Base-by-base conservation (phyloP, 2,329 filamentous ascomycete genomes). In the Pseudocercospora vitis region DNA sequence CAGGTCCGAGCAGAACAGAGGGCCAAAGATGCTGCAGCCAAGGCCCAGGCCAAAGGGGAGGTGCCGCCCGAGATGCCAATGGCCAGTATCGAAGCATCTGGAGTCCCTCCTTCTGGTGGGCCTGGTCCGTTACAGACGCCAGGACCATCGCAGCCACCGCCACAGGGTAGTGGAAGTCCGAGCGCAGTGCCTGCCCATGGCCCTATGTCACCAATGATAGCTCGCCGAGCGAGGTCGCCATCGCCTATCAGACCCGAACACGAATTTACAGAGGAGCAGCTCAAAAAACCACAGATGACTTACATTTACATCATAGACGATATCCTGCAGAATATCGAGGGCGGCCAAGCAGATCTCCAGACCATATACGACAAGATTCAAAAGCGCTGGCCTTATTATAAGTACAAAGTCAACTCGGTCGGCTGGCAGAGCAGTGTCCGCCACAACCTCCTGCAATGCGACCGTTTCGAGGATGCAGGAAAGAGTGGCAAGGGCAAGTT, bases 191-290 rank as follows among this genome's bases (percentile, higher is more conserved):
- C 44, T 7, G 18, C 39, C 31, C 39, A 31, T 37, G 33, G 51
- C 24, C 45, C 48, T n/a, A 52, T 45, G 21, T 50, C 35, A 31
- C 47, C 53, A 14, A 50, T 42, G 16, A 28, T 48, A 26, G 50
- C 50, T 26, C 53, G 57, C 8, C 53, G 52, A 3, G 53, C 52
- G 12, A 52, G 47, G 21, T 84, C 82, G 12, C 82, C 81, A 1
- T 85, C 82, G 6, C 83, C 83, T 1, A 79, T 83, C 60, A 84
- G 83, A 70, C 78, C 81, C 9, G 76, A 81, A 35, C 80, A 80
- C 48, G 86, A 87, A 63, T 78, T 86, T 68, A 89, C 86, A 1
- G 83, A 86, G 29, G 88, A 91, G 65, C 85, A 91, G 71, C 76
- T 91, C 47, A 82, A 84, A 53, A 88, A 89, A 70, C 83, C 83